Conservation (phyloP, 2,329 filamentous ascomycete genomes). For the Hypomyces rosellus region DNA sequence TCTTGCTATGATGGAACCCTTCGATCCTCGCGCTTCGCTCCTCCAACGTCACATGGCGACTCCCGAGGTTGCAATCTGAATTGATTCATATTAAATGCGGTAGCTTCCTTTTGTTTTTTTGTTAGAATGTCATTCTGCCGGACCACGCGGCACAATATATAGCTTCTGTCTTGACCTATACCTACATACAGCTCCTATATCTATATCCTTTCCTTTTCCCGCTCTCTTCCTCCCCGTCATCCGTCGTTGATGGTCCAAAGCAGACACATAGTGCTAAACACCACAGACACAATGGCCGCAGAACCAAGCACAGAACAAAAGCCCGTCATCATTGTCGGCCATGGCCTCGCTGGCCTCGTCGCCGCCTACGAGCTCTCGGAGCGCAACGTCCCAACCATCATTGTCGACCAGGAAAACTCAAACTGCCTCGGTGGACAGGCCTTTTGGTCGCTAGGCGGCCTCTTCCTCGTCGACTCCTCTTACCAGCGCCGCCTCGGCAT, state of each 20-base stretch:
- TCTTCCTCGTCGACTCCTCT: slow-evolving; percentile 53
- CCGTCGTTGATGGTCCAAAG: too few species aligned
- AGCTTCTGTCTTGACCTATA: too few species aligned
- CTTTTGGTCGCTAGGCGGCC: slow-evolving; percentile 57
- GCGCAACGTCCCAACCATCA: slow-evolving; percentile 41
- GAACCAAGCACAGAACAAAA: slow-evolving; percentile 1
- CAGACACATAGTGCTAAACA: not conserved
- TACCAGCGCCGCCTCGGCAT: slow-evolving; percentile 54
- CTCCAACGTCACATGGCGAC: too few species aligned
- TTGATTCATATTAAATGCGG: too few species aligned
- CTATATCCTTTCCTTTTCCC: not conserved
- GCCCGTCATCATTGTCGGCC: slow-evolving; percentile 51
- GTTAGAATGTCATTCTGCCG: too few species aligned
- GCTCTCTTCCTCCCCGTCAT: not conserved
- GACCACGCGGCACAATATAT: too few species aligned
- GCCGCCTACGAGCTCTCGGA: slow-evolving; percentile 51
- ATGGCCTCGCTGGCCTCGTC: slow-evolving; percentile 53
- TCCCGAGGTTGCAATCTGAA: too few species aligned
- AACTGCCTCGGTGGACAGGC: slow-evolving; percentile 54
- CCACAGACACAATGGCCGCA: slow-evolving; percentile 15
- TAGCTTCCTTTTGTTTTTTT: too few species aligned
- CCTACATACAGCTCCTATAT: too few species aligned
- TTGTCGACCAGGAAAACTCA: slow-evolving; percentile 54
- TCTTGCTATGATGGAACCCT: too few species aligned
- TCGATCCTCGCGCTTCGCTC: too few species aligned